Percentiles rank a stretch among this genome's conserved stretches.
Conservation (phyloP, 331 rosid genomes). For the Arachis monticola region DNA sequence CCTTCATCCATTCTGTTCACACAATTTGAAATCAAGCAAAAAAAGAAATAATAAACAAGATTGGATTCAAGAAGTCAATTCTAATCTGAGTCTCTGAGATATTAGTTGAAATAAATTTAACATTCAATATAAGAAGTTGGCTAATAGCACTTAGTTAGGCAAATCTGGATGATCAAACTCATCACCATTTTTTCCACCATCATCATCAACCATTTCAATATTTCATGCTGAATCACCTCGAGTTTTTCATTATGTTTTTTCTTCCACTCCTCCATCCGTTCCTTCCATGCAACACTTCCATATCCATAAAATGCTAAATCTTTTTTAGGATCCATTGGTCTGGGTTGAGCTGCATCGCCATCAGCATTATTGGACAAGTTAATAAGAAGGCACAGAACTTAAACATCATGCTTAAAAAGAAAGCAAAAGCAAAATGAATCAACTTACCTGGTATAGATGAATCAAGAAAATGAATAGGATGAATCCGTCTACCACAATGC, state of each 20-base stretch:
- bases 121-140: neutral
- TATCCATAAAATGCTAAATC: slow-evolving; percentile 86
- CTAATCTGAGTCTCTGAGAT: neutral
- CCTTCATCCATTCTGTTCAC: slow-evolving; percentile 94
- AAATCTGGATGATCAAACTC: slow-evolving; percentile 58
- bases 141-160: slow-evolving; percentile 65
- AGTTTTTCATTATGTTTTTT: slow-evolving; percentile 71
- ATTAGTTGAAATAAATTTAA: slow-evolving; percentile 8
- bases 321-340: slow-evolving; percentile 88
- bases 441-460: slow-evolving; percentile 60
- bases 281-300: slow-evolving; percentile 96
- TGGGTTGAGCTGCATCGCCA: slow-evolving; percentile 57
- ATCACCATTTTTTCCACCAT: slow-evolving; percentile 50
- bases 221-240: slow-evolving; percentile 70
- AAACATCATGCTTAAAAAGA: slow-evolving; percentile 1
- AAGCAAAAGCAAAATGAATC: neutral
- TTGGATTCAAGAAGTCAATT: slow-evolving; percentile 16
- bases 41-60: neutral
- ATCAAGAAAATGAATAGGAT: slow-evolving; percentile 67
- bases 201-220: slow-evolving; percentile 5
- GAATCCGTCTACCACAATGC: slow-evolving; percentile 64
- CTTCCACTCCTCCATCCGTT: slow-evolving; percentile 91
- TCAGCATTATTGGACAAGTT: slow-evolving; percentile 29
- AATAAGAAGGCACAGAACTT: neutral
- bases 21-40: slow-evolving; percentile 9